Percentiles rank a stretch among this genome's conserved stretches.
phyloP scores from a whole-genome alignment of 2,329 filamentous ascomycete genomes.

The Aspergillus floridensis region DNA sequence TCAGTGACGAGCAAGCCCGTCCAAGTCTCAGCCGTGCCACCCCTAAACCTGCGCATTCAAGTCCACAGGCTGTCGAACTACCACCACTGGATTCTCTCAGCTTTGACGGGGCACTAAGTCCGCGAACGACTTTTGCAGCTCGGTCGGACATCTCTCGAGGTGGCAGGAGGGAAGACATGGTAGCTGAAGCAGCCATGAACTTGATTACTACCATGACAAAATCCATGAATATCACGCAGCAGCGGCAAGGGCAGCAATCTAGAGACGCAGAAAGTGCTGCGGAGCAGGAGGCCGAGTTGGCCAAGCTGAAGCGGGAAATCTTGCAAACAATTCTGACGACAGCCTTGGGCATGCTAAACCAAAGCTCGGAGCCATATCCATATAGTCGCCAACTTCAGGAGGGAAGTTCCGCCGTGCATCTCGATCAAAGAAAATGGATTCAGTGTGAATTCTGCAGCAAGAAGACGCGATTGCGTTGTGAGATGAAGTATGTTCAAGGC shows the following conservation, averaged over 20 bases:
- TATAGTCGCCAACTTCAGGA: background rate
- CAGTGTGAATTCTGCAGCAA: constrained; percentile 33
- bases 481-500: constrained; percentile 34
- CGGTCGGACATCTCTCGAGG: constrained; percentile 6
- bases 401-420: constrained; percentile 3
- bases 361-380: background rate
- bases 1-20: constrained; percentile 6
- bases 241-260: constrained; percentile 21
- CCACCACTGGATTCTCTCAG: constrained; percentile 13
- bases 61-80: constrained; percentile 12
- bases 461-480: constrained; percentile 32
- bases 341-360: constrained; percentile 27
- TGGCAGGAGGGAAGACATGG: constrained; percentile 20
- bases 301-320: constrained; percentile 32
- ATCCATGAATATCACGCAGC: constrained; percentile 29
- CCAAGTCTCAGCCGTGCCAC: background rate
- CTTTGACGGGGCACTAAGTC: constrained; percentile 12
- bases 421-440: constrained; percentile 28
- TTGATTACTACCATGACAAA: constrained; percentile 35
- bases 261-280: constrained; percentile 22
- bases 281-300: constrained; percentile 22
- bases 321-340: constrained; percentile 32
- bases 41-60: background rate
- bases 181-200: constrained; percentile 31
- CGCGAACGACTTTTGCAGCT: constrained; percentile 4